Evolutionary conservation across 768 basidiomycete genomes (phyloP).

Genomic region (Boletus bicolor): DNA sequence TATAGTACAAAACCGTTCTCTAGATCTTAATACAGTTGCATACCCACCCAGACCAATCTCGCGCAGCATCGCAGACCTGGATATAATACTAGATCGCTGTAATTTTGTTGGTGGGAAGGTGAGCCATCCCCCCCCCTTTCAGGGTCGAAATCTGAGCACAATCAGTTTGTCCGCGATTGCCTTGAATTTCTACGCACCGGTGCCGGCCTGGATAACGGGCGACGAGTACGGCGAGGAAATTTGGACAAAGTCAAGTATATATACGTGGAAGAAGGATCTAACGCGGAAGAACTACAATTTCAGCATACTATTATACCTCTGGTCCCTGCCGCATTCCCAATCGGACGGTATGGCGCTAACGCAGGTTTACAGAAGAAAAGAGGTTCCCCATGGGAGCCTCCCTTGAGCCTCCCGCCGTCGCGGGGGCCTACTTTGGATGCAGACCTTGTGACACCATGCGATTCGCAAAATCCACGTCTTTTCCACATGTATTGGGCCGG

Average conservation of each 20-base stretch:
- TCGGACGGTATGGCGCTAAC: constrained; percentile 44
- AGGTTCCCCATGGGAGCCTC: constrained; percentile 55
- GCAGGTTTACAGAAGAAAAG: constrained; percentile 56
- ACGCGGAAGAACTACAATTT: constrained; percentile 10
- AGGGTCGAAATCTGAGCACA: neutral
- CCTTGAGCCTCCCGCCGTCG: constrained; percentile 45
- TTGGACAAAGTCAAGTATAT: constrained; percentile 80
- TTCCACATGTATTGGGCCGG: constrained; percentile 99
- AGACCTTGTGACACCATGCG: constrained; percentile 52
- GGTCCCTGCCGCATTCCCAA: constrained; percentile 22
- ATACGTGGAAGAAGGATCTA: constrained; percentile 51
- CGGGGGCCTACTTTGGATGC: constrained; percentile 43
- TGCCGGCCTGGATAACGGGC: constrained; percentile 77
- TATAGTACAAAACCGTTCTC: constrained; percentile 53
- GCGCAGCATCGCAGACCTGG: constrained; percentile 84
- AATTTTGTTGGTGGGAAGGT: constrained; percentile 77
- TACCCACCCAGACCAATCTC: constrained; percentile 83
- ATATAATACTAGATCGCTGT: constrained; percentile 82
- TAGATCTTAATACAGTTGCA: constrained; percentile 56
- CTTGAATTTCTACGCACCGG: constrained; percentile 85
- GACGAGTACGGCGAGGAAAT: constrained; percentile 67
- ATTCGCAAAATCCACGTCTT: constrained; percentile 70
- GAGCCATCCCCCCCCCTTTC: neutral
- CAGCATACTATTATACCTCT: constrained; percentile 15
- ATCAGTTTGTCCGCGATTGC: constrained; percentile 91